Percentiles rank a stretch among this genome's conserved stretches.
Evolutionary conservation across 176 grass and related monocot genomes (phyloP).

Genomic region (Panicum miliaceum): DNA sequence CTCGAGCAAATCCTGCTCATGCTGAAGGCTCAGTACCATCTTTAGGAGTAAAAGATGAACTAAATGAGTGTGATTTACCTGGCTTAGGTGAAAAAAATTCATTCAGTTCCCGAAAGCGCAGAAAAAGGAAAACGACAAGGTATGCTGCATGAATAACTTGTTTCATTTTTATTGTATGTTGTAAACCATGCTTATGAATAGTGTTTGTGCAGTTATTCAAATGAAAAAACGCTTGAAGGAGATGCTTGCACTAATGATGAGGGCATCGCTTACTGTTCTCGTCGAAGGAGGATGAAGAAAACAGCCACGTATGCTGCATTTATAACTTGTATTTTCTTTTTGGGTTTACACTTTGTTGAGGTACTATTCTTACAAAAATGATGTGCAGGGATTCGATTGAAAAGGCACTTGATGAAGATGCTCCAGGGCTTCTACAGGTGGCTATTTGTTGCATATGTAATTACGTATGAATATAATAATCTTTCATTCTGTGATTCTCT

Average conservation of each 20-base stretch:
- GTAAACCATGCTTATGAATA: slow-evolving; percentile 32
- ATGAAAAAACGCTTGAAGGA: slow-evolving; percentile 63
- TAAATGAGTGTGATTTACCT: slow-evolving; percentile 18
- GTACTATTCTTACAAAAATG: slow-evolving; percentile 33
- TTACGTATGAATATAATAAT: slow-evolving; percentile 34
- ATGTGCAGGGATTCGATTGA: slow-evolving; percentile 83
- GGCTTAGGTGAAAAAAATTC: slow-evolving; percentile 29
- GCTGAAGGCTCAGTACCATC: slow-evolving; percentile 28
- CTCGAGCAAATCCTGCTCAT: slow-evolving; percentile 33
- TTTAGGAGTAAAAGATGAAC: slow-evolving; percentile 49
- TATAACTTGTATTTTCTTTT: slow-evolving; percentile 31
- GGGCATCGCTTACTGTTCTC: slow-evolving; percentile 36
- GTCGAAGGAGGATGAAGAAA: slow-evolving; percentile 66
- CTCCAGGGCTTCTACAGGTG: slow-evolving; percentile 93
- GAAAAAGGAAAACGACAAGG: slow-evolving; percentile 69
- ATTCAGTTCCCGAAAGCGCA: slow-evolving; percentile 41
- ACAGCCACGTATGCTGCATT: slow-evolving; percentile 76
- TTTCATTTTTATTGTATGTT: slow-evolving; percentile 34
- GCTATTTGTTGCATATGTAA: slow-evolving; percentile 25
- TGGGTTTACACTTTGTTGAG: not conserved
- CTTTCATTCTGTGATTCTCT: slow-evolving; percentile 24
- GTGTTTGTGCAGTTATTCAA: slow-evolving; percentile 60
- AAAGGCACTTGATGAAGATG: slow-evolving; percentile 93
- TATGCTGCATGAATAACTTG: slow-evolving; percentile 32
- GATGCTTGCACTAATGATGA: slow-evolving; percentile 46